These are phyloP conservation scores for Phytopythium boreale DNA, from an alignment of 352 stramenopile genomes.

Conservation along the genomic window DNA sequence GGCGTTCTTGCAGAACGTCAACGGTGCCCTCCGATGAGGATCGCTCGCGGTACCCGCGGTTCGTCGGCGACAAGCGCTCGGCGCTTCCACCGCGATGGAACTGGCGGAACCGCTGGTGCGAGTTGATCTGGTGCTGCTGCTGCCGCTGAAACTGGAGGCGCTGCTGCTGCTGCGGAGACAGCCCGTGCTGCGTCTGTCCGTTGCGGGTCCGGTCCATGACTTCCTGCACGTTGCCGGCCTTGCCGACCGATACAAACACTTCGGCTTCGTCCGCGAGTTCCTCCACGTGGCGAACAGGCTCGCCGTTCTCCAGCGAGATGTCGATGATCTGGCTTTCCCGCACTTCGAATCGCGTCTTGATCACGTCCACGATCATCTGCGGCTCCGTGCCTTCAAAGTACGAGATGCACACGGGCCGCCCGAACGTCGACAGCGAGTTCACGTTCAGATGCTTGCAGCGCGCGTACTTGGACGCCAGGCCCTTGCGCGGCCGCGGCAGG, in stretches of 20 bases:
- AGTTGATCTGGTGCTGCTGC: constrained; percentile 14
- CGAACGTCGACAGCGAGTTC: constrained; percentile 76
- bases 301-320: constrained; percentile 66
- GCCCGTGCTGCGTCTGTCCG: constrained; percentile 9
- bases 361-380: constrained; percentile 66
- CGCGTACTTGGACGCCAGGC: constrained; percentile 33
- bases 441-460: constrained; percentile 74
- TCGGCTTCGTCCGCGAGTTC: constrained; percentile 63
- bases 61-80: constrained; percentile 27
- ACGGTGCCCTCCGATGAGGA: constrained; percentile 56
- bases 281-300: constrained; percentile 46
- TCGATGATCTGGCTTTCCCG: constrained; percentile 76
- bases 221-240: constrained; percentile 76
- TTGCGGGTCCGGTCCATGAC: constrained; percentile 22
- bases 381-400: constrained; percentile 79
- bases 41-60: constrained; percentile 39
- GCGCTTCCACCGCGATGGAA: constrained; percentile 16
- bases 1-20: constrained; percentile 29
- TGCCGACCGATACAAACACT: constrained; percentile 75
- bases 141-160: constrained; percentile 13
- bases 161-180: constrained; percentile 15
- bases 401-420: constrained; percentile 73
- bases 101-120: constrained; percentile 21
- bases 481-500: constrained; percentile 63
- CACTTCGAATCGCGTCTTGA: constrained; percentile 79